These are phyloP conservation scores for Cryptomeria japonica DNA, from an alignment of 75 land plant genomes.

Conservation along the genomic window DNA sequence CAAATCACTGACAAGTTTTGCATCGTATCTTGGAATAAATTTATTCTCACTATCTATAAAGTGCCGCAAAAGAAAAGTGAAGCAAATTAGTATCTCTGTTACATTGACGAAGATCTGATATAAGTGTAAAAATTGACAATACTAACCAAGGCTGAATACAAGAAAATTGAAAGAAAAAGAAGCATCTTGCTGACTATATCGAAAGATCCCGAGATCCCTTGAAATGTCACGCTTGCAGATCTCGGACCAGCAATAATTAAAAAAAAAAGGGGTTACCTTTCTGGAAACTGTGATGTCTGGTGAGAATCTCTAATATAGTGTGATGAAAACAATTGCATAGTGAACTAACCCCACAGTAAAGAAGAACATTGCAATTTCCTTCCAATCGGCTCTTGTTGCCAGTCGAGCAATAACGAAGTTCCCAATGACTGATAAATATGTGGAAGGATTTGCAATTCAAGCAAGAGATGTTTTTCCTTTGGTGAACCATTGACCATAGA, in stretches of 20 bases:
- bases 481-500: conserved; percentile 22
- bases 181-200: conserved; percentile 27
- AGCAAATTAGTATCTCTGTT: too few relatives aligned
- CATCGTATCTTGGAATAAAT: background rate
- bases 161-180: conserved; percentile 35
- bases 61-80: background rate
- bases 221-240: conserved; percentile 40
- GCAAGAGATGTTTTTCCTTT: conserved; percentile 38
- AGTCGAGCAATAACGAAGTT: conserved; percentile 70
- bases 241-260: conserved; percentile 50
- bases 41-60: background rate
- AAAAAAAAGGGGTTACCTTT: conserved; percentile 30
- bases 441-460: conserved; percentile 67
- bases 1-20: background rate
- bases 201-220: conserved; percentile 31
- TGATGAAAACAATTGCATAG: conserved; percentile 60
- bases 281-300: conserved; percentile 43
- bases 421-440: conserved; percentile 66
- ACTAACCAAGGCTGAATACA: conserved; percentile 9
- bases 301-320: conserved; percentile 55
- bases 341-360: conserved; percentile 78
- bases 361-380: conserved; percentile 70
- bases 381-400: conserved; percentile 66
- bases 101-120: too few relatives aligned
- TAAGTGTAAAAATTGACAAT: conserved; percentile 9